Conservation (phyloP, 176 grass and related monocot genomes). For the Eremochloa ophiuroides region DNA sequence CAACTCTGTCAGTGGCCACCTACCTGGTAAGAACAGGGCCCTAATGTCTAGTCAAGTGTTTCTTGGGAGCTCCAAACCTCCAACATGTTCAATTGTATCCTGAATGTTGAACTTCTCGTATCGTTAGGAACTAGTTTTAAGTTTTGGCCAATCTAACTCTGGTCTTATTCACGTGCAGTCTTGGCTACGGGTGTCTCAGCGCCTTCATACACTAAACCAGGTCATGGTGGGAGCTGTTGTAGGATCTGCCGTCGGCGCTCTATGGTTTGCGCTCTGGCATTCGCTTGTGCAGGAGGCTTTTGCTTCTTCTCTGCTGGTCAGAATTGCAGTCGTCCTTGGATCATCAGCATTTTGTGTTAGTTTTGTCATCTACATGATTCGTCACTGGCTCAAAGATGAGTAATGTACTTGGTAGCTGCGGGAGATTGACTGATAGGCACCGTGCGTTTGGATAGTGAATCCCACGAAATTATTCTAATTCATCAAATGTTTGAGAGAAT, state of each 20-base stretch:
- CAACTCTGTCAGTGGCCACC: constrained; percentile 31
- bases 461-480: neutral
- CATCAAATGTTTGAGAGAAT: neutral
- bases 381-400: constrained; percentile 62
- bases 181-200: constrained; percentile 77
- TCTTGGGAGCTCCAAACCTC: neutral
- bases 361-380: constrained; percentile 47
- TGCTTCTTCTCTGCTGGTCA: constrained; percentile 46
- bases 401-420: neutral
- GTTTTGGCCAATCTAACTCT: constrained; percentile 18
- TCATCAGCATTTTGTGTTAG: constrained; percentile 31
- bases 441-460: neutral
- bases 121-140: neutral
- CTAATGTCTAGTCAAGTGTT: neutral
- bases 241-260: constrained; percentile 40
- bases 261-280: constrained; percentile 77
- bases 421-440: neutral
- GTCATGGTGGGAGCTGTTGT: constrained; percentile 59
- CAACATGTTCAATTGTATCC: neutral
- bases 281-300: constrained; percentile 51
- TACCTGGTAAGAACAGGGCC: constrained; percentile 69
- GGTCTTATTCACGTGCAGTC: constrained; percentile 42
- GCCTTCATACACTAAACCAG: constrained; percentile 76
- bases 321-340: constrained; percentile 35
- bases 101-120: neutral